phyloP scores from a whole-genome alignment of 1,284 basidiomycete genomes.

The Ceratobasidium sp. region DNA sequence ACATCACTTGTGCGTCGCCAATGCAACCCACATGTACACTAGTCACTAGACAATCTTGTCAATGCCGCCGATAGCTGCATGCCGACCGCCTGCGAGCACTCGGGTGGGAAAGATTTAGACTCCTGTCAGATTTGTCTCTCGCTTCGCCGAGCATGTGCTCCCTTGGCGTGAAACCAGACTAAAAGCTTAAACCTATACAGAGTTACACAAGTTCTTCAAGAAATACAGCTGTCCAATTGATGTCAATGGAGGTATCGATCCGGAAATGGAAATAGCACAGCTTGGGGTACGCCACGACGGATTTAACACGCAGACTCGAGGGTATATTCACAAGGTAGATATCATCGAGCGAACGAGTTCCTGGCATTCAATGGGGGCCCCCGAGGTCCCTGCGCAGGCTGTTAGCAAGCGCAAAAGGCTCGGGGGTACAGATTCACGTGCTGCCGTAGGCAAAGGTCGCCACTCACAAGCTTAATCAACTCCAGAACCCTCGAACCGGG shows the following conservation, averaged over 20 bases:
- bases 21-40: conserved; percentile 28
- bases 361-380: conserved; percentile 8
- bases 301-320: conserved; percentile 11
- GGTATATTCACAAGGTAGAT: conserved; percentile 15
- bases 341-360: conserved; percentile 9
- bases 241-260: conserved; percentile 22
- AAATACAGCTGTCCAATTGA: conserved; percentile 13
- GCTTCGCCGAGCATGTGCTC: neutral
- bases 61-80: neutral
- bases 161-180: conserved; percentile 18
- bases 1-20: conserved; percentile 11
- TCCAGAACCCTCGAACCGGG: conserved; percentile 12
- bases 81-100: neutral
- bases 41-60: conserved; percentile 16
- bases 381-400: neutral
- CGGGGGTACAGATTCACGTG: conserved; percentile 18
- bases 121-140: neutral
- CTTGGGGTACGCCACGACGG: conserved; percentile 18
- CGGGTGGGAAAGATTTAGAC: neutral
- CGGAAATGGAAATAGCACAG: conserved; percentile 27
- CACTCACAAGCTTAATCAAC: conserved; percentile 36
- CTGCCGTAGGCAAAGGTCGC: conserved; percentile 4
- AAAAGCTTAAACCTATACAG: conserved; percentile 5
- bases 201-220: conserved; percentile 24
- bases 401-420: neutral